Base-by-base conservation (phyloP, 768 basidiomycete genomes). In the Tephrocybe sp. region DNA sequence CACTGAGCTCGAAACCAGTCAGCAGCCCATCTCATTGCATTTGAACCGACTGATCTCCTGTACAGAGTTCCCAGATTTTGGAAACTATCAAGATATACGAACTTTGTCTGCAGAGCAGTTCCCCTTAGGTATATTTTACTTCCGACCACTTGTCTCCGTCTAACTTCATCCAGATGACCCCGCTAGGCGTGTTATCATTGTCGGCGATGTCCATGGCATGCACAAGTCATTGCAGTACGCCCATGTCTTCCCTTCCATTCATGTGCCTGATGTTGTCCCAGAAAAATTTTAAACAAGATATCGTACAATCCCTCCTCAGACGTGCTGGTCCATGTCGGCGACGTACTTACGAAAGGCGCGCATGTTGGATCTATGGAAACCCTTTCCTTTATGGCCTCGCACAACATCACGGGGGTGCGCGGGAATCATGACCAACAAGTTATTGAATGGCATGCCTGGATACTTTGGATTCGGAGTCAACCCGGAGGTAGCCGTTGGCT, bases 401-500 rank as follows among this genome's bases (percentile, higher is more conserved):
- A 86, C 58, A 79, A 82, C 43, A 73, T 92, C 35, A 77, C 77
- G 19, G 93, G 92, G 13, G 92, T 97, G 3, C 82, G 95, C 25
- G 95, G 96, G 0, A 98, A 98, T 64, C 92, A 98, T 62, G 95
- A 98, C 69, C 92, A 98, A 67, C 78, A 78, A 54, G 82, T 94
- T 36, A 77, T 98, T 37, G 89, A 96, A 69, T 97, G 95, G 95
- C 76, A 84, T 21, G 71, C 76, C 1, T 98, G 92, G 92, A 78
- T 89, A 43, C 74, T 87, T 15, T 96, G 92, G 91, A 82, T 95
- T 48, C 53, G 65, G 12, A 53, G 65, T 7, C 62, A 76, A 21
- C 67, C 72, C 6, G 77, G 72, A n/a, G 77, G 74, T 1, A 60
- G 44, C 21, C 61, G 70, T 21, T 93, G 89, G 84, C 73, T 93